Evolutionary conservation across 805 yeast species (phyloP), one percentile per base, ranked within the genome.

Genomic region (Cyberlindnera subsufficiens): DNA sequence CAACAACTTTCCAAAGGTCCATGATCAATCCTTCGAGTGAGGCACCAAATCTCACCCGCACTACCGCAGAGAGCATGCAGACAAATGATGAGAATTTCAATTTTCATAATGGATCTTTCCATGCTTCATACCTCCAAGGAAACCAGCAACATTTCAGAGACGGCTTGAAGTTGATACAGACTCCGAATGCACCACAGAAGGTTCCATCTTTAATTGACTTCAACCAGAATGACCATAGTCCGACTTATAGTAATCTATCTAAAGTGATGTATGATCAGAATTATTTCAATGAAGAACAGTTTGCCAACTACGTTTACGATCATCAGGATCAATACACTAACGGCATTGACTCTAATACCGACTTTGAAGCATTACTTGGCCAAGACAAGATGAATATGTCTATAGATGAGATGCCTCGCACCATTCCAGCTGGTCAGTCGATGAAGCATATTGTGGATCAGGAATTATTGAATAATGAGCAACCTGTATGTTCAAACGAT

Each of bases 81-180:
- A 25, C 46, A 3, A 48, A 46, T n/a, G 52, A 52, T 40, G 55
- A 52, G 30, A 52, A 47, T 33, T 39, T 25, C 17, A 38, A 42
- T 19, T 37, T 44, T 15, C 13, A 38, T 17, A 25, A 15, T 5
- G 30, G 22, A 7, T 14, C 39, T 2, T 37, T 39, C 22, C 32
- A 27, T 2, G 17, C 27, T 15, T 25, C 39, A 17, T 36, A 27
- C 18, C 32, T 36, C 18, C 32, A 29, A 14, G 37, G 37, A 6
- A 29, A 36, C 32, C 13, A 36, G 17, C 13, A 15, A 22, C 27
- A 5, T 22, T 8, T 22, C 9, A 33, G 22, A 15, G 31, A 33
- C 3, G 37, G 46, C 1, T 40, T 35, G 18, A 40, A 44, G 31
- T 32, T 38, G 15, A 31, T 34, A 14, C 43, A 22, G 13, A 22